phyloP scores from a whole-genome alignment of 148 eudicot species.

The Nyssa sinensis region DNA sequence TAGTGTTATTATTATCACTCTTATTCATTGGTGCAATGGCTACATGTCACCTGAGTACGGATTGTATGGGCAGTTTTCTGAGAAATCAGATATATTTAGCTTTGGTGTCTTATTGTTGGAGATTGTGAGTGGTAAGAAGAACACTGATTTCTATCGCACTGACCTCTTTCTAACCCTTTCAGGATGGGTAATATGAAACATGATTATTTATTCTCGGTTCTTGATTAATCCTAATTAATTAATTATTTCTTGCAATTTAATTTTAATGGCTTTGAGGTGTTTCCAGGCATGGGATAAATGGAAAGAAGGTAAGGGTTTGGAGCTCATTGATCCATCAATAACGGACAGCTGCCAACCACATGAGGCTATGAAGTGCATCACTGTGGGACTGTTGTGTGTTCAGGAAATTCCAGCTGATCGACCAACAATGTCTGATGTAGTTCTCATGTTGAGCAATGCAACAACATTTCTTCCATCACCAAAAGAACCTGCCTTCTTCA shows the following conservation, averaged over 20 bases:
- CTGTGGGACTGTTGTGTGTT: not conserved
- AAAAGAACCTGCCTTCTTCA: not conserved
- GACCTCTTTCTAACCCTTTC: not conserved
- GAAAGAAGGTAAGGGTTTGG: not conserved
- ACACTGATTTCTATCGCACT: not conserved
- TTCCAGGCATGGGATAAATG: not conserved
- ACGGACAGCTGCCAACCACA: not conserved
- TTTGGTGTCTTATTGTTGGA: not conserved
- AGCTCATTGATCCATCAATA: not conserved
- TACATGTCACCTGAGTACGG: not conserved
- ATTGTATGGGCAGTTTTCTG: not conserved
- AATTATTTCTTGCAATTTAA: not conserved
- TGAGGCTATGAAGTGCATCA: not conserved
- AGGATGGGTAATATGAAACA: not conserved
- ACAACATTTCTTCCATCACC: not conserved
- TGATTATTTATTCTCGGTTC: too few species aligned
- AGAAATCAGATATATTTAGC: not conserved
- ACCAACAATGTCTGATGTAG: not conserved
- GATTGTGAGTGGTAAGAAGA: not conserved
- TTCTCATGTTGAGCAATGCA: not conserved
- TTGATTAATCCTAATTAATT: too few species aligned
- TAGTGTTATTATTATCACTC: not conserved
- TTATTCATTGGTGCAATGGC: not conserved
- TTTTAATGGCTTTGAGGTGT: not conserved
- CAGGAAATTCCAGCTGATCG: not conserved